Evolutionary conservation across 192 early-diverging fungal species (phyloP).

Genomic region (Borealophlyctis nickersoniae): DNA sequence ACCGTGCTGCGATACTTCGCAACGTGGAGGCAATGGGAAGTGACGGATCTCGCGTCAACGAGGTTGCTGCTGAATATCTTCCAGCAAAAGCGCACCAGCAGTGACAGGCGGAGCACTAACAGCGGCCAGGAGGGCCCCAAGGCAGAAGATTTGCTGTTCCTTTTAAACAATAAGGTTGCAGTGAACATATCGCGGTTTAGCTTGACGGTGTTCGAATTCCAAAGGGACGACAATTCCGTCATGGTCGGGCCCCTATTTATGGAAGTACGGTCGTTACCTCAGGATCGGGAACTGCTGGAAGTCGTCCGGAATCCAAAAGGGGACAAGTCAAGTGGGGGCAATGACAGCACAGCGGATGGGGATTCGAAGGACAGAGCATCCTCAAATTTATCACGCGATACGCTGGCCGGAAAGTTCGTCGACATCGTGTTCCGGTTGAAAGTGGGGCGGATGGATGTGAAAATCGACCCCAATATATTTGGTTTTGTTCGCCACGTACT

Average conservation of each 20-base stretch:
- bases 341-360: background rate
- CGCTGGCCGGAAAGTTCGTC: background rate
- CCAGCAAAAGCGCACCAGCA: conserved; percentile 4
- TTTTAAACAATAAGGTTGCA: conserved; percentile 6
- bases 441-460: conserved; percentile 11
- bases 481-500: conserved; percentile 36
- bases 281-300: background rate
- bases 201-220: conserved; percentile 28
- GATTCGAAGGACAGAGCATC: background rate
- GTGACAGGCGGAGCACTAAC: background rate
- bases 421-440: conserved; percentile 7
- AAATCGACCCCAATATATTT: conserved; percentile 42
- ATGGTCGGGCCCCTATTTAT: conserved; percentile 24
- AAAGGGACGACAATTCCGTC: conserved; percentile 29
- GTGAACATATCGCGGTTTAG: conserved; percentile 11
- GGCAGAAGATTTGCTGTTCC: background rate
- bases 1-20: conserved; percentile 15
- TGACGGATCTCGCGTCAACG: conserved; percentile 32
- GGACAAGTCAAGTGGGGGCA: background rate
- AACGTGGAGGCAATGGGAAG: conserved; percentile 51
- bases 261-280: background rate
- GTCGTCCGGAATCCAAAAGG: background rate
- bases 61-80: conserved; percentile 24
- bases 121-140: background rate
- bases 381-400: too few relatives aligned